phyloP scores from a whole-genome alignment of 2,329 filamentous ascomycete species.

The Juglanconis oblonga region DNA sequence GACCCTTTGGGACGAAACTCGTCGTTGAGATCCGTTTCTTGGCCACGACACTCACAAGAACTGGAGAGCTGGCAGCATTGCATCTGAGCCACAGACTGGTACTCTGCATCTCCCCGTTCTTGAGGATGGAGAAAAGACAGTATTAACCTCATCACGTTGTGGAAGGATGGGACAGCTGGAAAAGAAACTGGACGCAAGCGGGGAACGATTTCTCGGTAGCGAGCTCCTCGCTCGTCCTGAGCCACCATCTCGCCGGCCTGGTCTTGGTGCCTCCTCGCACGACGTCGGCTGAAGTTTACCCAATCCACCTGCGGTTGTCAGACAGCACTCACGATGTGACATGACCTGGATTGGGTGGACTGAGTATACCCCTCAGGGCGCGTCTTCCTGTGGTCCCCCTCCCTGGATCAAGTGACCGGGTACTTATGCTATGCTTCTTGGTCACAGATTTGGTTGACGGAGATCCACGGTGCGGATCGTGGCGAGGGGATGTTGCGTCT shows the following conservation, averaged over 20 bases:
- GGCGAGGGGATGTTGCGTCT: not conserved
- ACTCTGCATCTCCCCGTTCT: not conserved
- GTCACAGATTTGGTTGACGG: not conserved
- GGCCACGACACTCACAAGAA: not conserved
- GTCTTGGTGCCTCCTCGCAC: not conserved
- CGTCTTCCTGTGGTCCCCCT: not conserved
- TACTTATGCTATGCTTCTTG: not conserved
- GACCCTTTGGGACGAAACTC: not conserved
- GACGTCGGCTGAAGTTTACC: not conserved
- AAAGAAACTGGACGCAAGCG: not conserved
- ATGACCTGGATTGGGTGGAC: not conserved
- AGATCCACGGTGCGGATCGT: not conserved
- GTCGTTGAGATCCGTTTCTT: not conserved
- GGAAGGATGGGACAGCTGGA: not conserved
- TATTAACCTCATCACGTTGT: not conserved
- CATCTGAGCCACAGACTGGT: not conserved
- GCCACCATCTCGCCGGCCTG: not conserved
- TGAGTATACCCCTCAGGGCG: not conserved
- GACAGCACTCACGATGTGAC: not conserved
- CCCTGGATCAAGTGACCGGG: constrained; percentile 5
- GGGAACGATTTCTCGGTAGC: not conserved
- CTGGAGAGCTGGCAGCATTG: not conserved
- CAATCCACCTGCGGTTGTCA: not conserved
- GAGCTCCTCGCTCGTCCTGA: not conserved
- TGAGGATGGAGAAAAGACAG: too few relatives aligned